A percentile compares a stretch with the other conserved stretches of the same genome.
phyloP scores from a whole-genome alignment of 169 alveolate genomes.

The Ichthyophthirius multifiliis region DNA sequence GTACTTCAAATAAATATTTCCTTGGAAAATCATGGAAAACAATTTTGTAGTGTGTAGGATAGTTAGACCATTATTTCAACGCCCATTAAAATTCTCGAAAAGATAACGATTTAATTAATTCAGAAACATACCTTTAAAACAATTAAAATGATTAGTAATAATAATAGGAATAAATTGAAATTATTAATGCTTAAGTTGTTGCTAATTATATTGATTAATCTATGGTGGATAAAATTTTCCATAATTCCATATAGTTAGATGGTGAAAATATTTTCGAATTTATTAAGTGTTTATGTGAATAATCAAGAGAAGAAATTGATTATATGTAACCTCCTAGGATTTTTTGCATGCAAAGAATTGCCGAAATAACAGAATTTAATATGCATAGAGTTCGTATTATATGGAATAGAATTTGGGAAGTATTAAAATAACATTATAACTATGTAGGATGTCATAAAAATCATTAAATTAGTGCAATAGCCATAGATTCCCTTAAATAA shows the following conservation, averaged over 20 bases:
- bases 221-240: constrained; percentile 72
- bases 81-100: constrained; percentile 12
- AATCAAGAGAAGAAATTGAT: constrained; percentile 74
- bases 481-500: constrained; percentile 89
- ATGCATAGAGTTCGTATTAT: constrained; percentile 82
- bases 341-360: constrained; percentile 84
- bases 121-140: neutral
- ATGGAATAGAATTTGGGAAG: constrained; percentile 85
- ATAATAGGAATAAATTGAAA: constrained; percentile 34
- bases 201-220: constrained; percentile 50
- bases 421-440: constrained; percentile 75
- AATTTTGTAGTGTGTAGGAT: constrained; percentile 43
- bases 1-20: constrained; percentile 80
- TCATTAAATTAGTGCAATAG: constrained; percentile 55
- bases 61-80: neutral
- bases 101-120: neutral
- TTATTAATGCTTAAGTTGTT: constrained; percentile 50
- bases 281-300: constrained; percentile 68
- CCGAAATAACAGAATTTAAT: constrained; percentile 87
- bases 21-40: constrained; percentile 69
- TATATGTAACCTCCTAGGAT: constrained; percentile 69
- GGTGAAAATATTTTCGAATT: constrained; percentile 76
- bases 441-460: constrained; percentile 71
- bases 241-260: constrained; percentile 66
- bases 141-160: constrained; percentile 35